Evolutionary conservation across 805 yeast genomes (phyloP).

Genomic region (Osmozyma mogii): DNA sequence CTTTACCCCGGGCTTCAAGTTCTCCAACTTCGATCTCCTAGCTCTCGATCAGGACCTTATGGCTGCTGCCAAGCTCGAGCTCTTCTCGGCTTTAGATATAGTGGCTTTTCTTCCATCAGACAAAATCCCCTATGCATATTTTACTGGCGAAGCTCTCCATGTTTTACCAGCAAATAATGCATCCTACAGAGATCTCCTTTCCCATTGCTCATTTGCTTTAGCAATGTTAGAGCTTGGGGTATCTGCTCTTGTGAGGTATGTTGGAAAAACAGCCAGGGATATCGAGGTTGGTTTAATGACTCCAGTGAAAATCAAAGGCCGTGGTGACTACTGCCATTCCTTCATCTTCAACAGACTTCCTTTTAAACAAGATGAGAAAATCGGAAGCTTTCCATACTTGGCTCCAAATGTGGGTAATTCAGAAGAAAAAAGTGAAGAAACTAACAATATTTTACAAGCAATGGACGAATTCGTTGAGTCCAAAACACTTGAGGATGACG

Average conservation of each 20-base stretch:
- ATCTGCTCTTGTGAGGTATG: slow-evolving; percentile 58
- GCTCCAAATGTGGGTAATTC: slow-evolving; percentile 3
- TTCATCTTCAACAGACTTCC: slow-evolving; percentile 55
- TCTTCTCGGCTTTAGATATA: slow-evolving; percentile 52
- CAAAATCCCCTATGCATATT: slow-evolving; percentile 49
- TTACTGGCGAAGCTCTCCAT: slow-evolving; percentile 51
- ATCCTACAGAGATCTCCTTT: slow-evolving; percentile 26
- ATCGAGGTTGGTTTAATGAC: slow-evolving; percentile 45
- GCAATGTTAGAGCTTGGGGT: slow-evolving; percentile 41
- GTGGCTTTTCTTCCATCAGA: slow-evolving; percentile 47
- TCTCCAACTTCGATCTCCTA: slow-evolving; percentile 44
- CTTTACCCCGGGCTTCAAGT: slow-evolving; percentile 55
- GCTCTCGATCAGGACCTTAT: slow-evolving; percentile 42
- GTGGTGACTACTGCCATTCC: slow-evolving; percentile 20
- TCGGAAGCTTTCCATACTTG: slow-evolving; percentile 41
- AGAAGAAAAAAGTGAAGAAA: slow-evolving; percentile 1
- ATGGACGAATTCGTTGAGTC: slow-evolving; percentile 27
- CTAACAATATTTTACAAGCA: slow-evolving; percentile 6
- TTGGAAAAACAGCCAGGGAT: slow-evolving; percentile 40
- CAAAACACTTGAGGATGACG: slow-evolving; percentile 17
- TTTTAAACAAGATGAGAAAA: slow-evolving; percentile 65
- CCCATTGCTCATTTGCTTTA: slow-evolving; percentile 35
- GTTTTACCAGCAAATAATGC: slow-evolving; percentile 36
- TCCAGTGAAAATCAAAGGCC: slow-evolving; percentile 29
- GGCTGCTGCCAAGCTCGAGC: slow-evolving; percentile 33